Base-by-base conservation (phyloP, 108 stramenopile genomes). In the Bacterosira constricta region DNA sequence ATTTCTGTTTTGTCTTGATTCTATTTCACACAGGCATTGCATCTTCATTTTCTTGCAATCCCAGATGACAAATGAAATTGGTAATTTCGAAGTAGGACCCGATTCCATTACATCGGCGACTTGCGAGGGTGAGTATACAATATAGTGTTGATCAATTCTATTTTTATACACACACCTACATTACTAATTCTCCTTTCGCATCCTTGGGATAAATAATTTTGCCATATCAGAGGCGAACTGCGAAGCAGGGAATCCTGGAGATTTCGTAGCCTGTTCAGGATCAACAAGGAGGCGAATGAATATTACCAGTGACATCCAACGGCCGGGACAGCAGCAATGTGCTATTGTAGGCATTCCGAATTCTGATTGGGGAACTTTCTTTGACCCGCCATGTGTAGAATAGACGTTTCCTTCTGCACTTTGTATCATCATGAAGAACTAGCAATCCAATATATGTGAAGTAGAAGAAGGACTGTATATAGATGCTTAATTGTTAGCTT, bases 71-170 rank as follows among this genome's bases (percentile, higher is more conserved):
- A 80, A 80, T 63, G 39, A 66, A 44, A 37, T 77, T 15, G 62
- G 50, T 35, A 80, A 80, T 38, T 84, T 76, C 44, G 47, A 71
- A 25, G 83, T 84, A 0, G 78, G 69, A 7, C 41, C 37, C 18
- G 58, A 77, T 55, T 44, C 62, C 35, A 84, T 84, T 23, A 84
- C 83, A 41, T 46, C 57, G 1, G 73, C 79, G 0, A 71, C 56
- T 8, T 57, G 68, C 26, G 56, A 69, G 41, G 30, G 6, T 54
- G 17, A 23, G 25, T 29, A 54, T 6, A 11, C 25, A 27, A 23
- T 23, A 27, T 5, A 9, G 8, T 54, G 8, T 29, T n/a, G n/a
- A n/a, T n/a, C n/a, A 21, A 27, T 54, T 4, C 12, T 27, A 4
- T 11, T 54, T 29, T 29, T 29, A 27, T 54, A 27, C 27, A 54